A percentile compares a stretch with the other conserved stretches of the same genome.
Conservation (phyloP, 2,329 filamentous ascomycete species). For the Chaetomiaceae sp. region DNA sequence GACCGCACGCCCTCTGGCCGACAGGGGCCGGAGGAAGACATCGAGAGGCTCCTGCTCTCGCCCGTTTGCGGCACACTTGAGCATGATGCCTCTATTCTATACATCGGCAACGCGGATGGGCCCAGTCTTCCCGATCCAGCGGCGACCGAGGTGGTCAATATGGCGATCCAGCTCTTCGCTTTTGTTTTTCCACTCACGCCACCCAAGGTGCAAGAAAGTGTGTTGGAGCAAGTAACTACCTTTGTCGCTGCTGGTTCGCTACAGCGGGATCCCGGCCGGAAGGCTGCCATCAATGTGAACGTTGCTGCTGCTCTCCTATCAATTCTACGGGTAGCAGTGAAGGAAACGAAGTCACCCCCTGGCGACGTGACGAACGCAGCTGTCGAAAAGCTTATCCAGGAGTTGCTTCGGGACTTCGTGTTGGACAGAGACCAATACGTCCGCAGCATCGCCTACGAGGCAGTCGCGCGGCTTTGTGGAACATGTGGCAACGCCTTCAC, state of each 20-base stretch:
- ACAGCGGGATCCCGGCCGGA: slow-evolving; percentile 81
- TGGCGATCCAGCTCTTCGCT: slow-evolving; percentile 88
- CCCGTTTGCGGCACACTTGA: slow-evolving; percentile 81
- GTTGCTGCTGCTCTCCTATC: slow-evolving; percentile 76
- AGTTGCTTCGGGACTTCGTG: slow-evolving; percentile 67
- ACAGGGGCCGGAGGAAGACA: slow-evolving; percentile 58
- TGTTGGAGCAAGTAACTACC: slow-evolving; percentile 86
- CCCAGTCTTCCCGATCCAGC: slow-evolving; percentile 67
- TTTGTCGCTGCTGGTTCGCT: slow-evolving; percentile 77
- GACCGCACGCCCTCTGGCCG: slow-evolving; percentile 45
- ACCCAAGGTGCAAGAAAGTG: slow-evolving; percentile 90
- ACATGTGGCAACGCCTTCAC: slow-evolving; percentile 84
- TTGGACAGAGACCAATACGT: slow-evolving; percentile 81
- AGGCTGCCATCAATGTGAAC: slow-evolving; percentile 87
- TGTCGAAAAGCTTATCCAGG: slow-evolving; percentile 80
- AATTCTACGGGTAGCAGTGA: slow-evolving; percentile 77
- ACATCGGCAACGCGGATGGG: slow-evolving; percentile 53
- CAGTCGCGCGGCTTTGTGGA: slow-evolving; percentile 79
- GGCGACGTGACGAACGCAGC: slow-evolving; percentile 71
- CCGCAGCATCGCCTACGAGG: slow-evolving; percentile 78
- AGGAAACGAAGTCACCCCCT: slow-evolving; percentile 67
- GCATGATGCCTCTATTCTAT: slow-evolving; percentile 81
- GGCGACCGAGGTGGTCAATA: slow-evolving; percentile 88
- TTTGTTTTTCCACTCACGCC: slow-evolving; percentile 86
- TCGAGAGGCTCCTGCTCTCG: slow-evolving; percentile 58